Evolutionary conservation across 2,329 filamentous ascomycete genomes (phyloP).

Genomic region (Ceratocystis cacaofunesta): DNA sequence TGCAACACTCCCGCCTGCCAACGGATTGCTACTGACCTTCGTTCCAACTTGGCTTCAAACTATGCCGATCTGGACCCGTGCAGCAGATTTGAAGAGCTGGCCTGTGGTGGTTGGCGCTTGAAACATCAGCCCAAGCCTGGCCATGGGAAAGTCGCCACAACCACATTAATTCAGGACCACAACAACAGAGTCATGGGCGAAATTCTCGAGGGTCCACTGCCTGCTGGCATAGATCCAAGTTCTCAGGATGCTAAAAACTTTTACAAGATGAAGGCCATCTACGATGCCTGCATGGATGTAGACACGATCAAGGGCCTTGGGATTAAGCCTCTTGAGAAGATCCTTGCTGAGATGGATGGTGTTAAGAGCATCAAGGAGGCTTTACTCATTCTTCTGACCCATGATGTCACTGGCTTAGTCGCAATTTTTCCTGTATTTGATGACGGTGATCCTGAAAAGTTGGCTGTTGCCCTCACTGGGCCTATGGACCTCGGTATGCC

Average conservation of each 20-base stretch:
- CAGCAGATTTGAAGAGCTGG: slow-evolving; percentile 51
- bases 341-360: slow-evolving; percentile 37
- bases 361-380: slow-evolving; percentile 26
- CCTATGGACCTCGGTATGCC: slow-evolving; percentile 41
- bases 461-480: slow-evolving; percentile 29
- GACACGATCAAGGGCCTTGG: slow-evolving; percentile 40
- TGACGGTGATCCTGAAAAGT: slow-evolving; percentile 28
- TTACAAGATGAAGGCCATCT: slow-evolving; percentile 47
- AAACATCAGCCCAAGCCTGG: slow-evolving; percentile 51
- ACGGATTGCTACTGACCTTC: slow-evolving; percentile 23
- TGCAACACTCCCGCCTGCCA: slow-evolving; percentile 23
- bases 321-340: slow-evolving; percentile 37
- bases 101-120: slow-evolving; percentile 52
- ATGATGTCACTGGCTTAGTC: slow-evolving; percentile 31
- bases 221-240: slow-evolving; percentile 21
- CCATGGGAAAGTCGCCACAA: slow-evolving; percentile 44
- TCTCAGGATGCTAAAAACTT: slow-evolving; percentile 47
- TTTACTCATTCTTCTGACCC: slow-evolving; percentile 31
- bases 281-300: slow-evolving; percentile 52
- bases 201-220: slow-evolving; percentile 46
- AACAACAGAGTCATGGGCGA: slow-evolving; percentile 44
- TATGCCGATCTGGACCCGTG: slow-evolving; percentile 53
- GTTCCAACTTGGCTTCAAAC: slow-evolving; percentile 24
- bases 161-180: slow-evolving; percentile 45
- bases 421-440: slow-evolving; percentile 27